These are phyloP conservation scores for Lizonia empirigonia DNA, from an alignment of 2,329 filamentous ascomycete species.

Conservation along the genomic window DNA sequence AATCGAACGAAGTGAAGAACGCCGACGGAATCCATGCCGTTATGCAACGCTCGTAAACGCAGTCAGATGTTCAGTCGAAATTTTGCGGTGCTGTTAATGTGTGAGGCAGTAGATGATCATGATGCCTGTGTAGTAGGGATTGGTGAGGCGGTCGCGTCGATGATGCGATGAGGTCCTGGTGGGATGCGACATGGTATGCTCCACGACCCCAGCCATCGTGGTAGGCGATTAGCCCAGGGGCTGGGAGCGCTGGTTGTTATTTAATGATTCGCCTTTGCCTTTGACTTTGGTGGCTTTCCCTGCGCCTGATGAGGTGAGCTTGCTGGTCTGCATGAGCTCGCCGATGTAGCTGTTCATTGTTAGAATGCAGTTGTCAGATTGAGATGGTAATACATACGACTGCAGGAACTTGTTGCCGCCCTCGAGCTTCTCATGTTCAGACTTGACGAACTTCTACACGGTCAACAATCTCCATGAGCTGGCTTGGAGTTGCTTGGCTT, in stretches of 20 bases:
- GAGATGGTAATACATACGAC: slow-evolving; percentile 52
- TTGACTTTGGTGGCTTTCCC: slow-evolving; percentile 57
- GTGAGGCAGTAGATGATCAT: slow-evolving; percentile 42
- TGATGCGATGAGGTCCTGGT: slow-evolving; percentile 36
- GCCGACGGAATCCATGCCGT: slow-evolving; percentile 38
- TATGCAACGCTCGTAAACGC: slow-evolving; percentile 48
- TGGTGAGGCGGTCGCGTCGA: slow-evolving; percentile 39
- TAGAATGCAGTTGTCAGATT: slow-evolving; percentile 14
- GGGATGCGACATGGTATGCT: slow-evolving; percentile 34
- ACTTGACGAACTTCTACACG: slow-evolving; percentile 92
- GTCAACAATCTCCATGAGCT: slow-evolving; percentile 88
- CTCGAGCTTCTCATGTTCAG: slow-evolving; percentile 95
- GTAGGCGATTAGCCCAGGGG: slow-evolving; percentile 18
- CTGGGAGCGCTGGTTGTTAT: slow-evolving; percentile 39
- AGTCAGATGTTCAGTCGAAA: slow-evolving; percentile 23
- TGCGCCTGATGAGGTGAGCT: slow-evolving; percentile 61
- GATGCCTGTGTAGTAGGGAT: slow-evolving; percentile 40
- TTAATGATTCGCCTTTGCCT: slow-evolving; percentile 46
- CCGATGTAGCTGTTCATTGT: slow-evolving; percentile 78
- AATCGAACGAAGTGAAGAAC: slow-evolving; percentile 38
- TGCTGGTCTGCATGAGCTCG: slow-evolving; percentile 81
- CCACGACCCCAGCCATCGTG: no score
- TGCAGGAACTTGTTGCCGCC: slow-evolving; percentile 96
- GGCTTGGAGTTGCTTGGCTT: slow-evolving; percentile 86
- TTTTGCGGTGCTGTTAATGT: slow-evolving; percentile 22